Base-by-base conservation (phyloP, 306 rosid genomes). In the Fragaria ananassa region DNA sequence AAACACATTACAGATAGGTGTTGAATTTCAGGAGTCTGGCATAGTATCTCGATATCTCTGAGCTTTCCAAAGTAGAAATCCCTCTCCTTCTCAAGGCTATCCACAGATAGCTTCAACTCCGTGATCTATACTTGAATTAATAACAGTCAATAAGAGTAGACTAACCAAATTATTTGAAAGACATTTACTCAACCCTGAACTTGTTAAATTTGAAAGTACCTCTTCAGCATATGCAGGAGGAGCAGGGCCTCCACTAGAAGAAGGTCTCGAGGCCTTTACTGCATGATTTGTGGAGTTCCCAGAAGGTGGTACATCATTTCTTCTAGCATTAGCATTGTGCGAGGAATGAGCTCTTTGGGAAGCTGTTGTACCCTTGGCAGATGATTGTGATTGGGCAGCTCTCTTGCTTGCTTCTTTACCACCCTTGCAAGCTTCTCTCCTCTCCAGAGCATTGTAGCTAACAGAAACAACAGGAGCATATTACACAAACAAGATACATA, bases 31-130 rank as follows among this genome's bases (percentile, higher is more conserved):
- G 93, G 97, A 83, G 72, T 87, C 82, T 96, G 98, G 79, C 99
- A 92, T 42, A 95, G 86, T 76, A 92, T 88, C 86, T 95, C 97
- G 62, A 95, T 91, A 64, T 95, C 99, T 80, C 99, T 88, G 70
- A 92, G 83, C 77, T 95, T 95, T 0, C 87, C 90, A 75, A 95
- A 95, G 81, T 96, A 96, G 88, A 92, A 96, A 66, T 96, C 98
- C 58, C 99, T 72, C 72, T 96, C 98, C 85, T 96, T 96, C 88
- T 96, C 99, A 70, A 96, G 99, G 81, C 96, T 91, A 77, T 96
- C 98, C 50, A 96, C 88, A 4, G 99, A 92, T 25, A 96, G 78
- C 77, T 96, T 96, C 87, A 95, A 81, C 70, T 85, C 92, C 0
- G 99, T 95, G 79, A 95, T 85, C 99, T 95, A 90, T 89, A 86